These are phyloP conservation scores for Microthyrium microscopicum DNA, from an alignment of 2,329 filamentous ascomycete genomes.

Conservation along the genomic window DNA sequence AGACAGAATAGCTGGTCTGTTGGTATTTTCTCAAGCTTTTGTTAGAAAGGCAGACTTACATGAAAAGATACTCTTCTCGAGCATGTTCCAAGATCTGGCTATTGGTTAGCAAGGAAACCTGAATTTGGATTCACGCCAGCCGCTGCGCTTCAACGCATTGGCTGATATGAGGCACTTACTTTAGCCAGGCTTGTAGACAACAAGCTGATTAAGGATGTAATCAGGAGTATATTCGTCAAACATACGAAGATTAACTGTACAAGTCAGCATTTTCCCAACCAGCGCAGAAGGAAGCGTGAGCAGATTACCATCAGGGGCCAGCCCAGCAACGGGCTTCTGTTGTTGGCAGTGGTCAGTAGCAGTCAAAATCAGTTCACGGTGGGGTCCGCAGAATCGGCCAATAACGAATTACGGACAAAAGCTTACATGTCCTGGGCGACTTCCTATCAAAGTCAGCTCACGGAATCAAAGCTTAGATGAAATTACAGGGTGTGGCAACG, in stretches of 20 bases:
- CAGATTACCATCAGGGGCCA: constrained; percentile 33
- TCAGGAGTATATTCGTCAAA: constrained; percentile 61
- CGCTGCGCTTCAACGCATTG: not conserved
- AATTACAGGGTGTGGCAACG: constrained; percentile 17
- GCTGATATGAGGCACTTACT: constrained; percentile 26
- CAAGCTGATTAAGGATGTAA: constrained; percentile 64
- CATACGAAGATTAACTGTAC: constrained; percentile 52
- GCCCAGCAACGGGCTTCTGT: constrained; percentile 33
- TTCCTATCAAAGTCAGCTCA: constrained; percentile 17
- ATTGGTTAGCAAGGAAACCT: not conserved
- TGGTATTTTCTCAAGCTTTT: constrained; percentile 44
- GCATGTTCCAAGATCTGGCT: constrained; percentile 42
- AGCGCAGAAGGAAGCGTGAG: too few relatives aligned
- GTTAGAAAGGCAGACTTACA: constrained; percentile 31
- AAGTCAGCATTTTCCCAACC: too few relatives aligned
- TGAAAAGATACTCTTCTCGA: constrained; percentile 62
- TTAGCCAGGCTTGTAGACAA: constrained; percentile 56
- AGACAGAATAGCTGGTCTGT: constrained; percentile 31
- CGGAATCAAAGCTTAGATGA: not conserved
- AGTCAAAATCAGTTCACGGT: too few relatives aligned
- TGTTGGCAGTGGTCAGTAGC: constrained; percentile 8
- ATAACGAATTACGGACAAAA: not conserved
- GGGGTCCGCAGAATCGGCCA: not conserved
- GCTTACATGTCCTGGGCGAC: constrained; percentile 28
- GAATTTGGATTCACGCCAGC: not conserved